Evolutionary conservation across 2,329 filamentous ascomycete genomes (phyloP).

Genomic region (Colletotrichum filicis): DNA sequence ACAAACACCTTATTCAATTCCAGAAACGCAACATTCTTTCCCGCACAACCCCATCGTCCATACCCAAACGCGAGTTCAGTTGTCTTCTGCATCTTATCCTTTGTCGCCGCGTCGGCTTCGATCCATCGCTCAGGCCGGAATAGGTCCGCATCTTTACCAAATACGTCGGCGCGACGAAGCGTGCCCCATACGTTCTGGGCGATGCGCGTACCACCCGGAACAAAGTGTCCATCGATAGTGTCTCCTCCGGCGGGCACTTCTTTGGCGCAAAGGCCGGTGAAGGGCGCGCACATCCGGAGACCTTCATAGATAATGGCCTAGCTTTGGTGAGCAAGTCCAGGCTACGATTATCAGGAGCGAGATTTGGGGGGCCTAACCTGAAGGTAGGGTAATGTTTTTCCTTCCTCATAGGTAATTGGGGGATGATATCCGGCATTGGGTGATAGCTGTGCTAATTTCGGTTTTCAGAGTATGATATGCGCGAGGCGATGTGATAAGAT

Average conservation of each 20-base stretch:
- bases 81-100: slow-evolving; percentile 38
- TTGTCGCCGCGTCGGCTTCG: slow-evolving; percentile 42
- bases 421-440: slow-evolving; percentile 39
- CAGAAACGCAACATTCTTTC: slow-evolving; percentile 53
- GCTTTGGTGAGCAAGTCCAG: slow-evolving; percentile 40
- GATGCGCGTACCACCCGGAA: slow-evolving; percentile 45
- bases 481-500: slow-evolving; percentile 57
- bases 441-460: slow-evolving; percentile 57
- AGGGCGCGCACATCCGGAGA: slow-evolving; percentile 51
- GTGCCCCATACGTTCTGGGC: slow-evolving; percentile 51
- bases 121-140: slow-evolving; percentile 63
- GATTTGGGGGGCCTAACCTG: slow-evolving; percentile 51
- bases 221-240: slow-evolving; percentile 39
- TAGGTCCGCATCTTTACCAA: slow-evolving; percentile 51
- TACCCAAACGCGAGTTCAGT: slow-evolving; percentile 50
- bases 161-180: slow-evolving; percentile 48
- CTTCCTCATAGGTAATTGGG: slow-evolving; percentile 43
- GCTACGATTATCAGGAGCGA: slow-evolving; percentile 2
- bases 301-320: slow-evolving; percentile 56
- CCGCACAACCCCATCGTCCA: slow-evolving; percentile 44
- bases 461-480: slow-evolving; percentile 54
- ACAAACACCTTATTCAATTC: slow-evolving; percentile 56
- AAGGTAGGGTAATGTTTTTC: slow-evolving; percentile 49
- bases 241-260: slow-evolving; percentile 42
- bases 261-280: slow-evolving; percentile 42